Base-by-base conservation (phyloP, 495 filamentous ascomycete species). In the Hypoxylon fragiforme region DNA sequence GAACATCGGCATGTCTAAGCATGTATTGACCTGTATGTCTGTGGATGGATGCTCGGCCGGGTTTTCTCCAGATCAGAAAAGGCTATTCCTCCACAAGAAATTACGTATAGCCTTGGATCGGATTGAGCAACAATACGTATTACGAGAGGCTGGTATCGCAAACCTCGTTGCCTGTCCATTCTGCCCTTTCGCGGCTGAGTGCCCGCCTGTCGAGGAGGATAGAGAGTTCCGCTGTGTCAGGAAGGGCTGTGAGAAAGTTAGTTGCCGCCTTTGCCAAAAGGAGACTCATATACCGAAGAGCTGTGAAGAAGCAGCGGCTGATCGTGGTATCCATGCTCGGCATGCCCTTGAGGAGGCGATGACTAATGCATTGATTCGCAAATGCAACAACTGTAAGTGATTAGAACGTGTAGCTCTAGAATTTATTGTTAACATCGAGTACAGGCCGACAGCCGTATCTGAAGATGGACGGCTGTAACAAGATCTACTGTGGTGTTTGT, bases 391-490 rank as follows among this genome's bases (percentile, higher is more conserved):
- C 49, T 82, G 79, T 80, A 60, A 64, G 76, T 46, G 6, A 26
- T 19, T 24, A 39, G 13, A 12, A 38, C 45, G 20, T 8, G 15
- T 2, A 7, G 2, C 13, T n/a, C 2, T 12, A 20, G 7, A 18
- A 1, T 8, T 20, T 21, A 22, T 68, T 42, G 37, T 64, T 75
- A 45, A 75, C 62, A 26, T n/a, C 15, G 3, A 13, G 20, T 3
- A 30, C 34, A 79, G 84, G 85, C 61, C 54, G 70, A 9, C 78
- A 76, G 7, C 75, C 80, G 0, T 90, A 86, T 60, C 73, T 95
- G 64, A 96, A 95, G 64, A 79, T 85, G 47, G 67, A 74, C 24
- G 91, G 91, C 7, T 96, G 91, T 73, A 96, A 96, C 69, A 95
- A 91, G 71, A 86, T 95, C 73, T 75, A 62, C 0, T 95, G 90